Evolutionary conservation across 306 rosid species (phyloP).

Genomic region (Urtica urens): DNA sequence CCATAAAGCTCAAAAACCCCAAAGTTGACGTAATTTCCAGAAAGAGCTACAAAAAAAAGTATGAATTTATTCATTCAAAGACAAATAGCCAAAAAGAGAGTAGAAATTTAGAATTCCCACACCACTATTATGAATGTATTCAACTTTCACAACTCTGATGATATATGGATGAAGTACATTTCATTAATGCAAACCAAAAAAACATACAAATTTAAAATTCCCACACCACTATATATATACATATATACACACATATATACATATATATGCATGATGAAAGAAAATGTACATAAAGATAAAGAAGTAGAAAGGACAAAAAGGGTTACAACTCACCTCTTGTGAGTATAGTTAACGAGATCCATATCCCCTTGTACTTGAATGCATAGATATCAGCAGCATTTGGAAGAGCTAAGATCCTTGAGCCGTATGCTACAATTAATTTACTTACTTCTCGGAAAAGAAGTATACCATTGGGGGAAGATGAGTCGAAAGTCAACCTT

Average conservation of each 20-base stretch:
- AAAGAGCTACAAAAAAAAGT: slow-evolving; percentile 89
- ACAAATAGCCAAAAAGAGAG: slow-evolving; percentile 16
- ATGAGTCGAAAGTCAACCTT: slow-evolving; percentile 93
- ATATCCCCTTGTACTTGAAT: slow-evolving; percentile 91
- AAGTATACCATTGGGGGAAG: slow-evolving; percentile 99
- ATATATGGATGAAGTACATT: too few relatives aligned
- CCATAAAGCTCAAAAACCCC: slow-evolving; percentile 97
- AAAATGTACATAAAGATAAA: too few relatives aligned
- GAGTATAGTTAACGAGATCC: slow-evolving; percentile 78
- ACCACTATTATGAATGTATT: background rate
- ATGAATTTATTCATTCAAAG: too few relatives aligned
- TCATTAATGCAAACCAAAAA: too few relatives aligned
- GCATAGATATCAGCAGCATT: slow-evolving; percentile 76
- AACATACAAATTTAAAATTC: too few relatives aligned
- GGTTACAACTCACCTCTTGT: slow-evolving; percentile 56
- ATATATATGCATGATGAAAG: too few relatives aligned
- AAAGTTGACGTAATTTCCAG: slow-evolving; percentile 95
- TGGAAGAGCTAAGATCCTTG: slow-evolving; percentile 85
- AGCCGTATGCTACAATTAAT: slow-evolving; percentile 87
- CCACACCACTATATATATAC: background rate
- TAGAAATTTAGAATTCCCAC: background rate
- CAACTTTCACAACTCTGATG: background rate
- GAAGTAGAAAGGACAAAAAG: background rate
- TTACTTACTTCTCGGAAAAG: slow-evolving; percentile 98
- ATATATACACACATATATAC: background rate